Evolutionary conservation across 73 alveolate genomes (phyloP), one percentile per base, ranked within the genome.

Genomic region (Paramecium biaurelia): DNA sequence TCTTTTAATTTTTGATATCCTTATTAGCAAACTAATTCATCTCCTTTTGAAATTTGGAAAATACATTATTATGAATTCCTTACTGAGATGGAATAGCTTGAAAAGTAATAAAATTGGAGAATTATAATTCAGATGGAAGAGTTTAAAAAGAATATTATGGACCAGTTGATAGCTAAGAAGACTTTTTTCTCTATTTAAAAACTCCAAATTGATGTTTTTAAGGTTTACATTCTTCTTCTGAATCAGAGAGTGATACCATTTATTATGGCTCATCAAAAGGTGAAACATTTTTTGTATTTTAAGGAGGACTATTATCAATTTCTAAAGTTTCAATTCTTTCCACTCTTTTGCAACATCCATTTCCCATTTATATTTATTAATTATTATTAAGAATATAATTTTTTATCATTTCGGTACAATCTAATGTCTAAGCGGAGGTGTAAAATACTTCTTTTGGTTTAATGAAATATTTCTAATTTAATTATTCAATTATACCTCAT

Each of bases 21-120:
- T 14, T 21, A 11, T 18, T 18, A 6, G 90, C 74, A 38, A 79
- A 18, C 20, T 79, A 47, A 45, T 79, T 79, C 90, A 79, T 79
- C 30, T 79, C 90, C 7, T 79, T 21, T 20, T 79, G 42, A 5
- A 41, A 79, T 79, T 79, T 79, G 15, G 90, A 41, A n/a, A 79
- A 79, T 24, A 23, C 56, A 79, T 79, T 79, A 23, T 23, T 34
- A 21, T 15, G 23, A 37, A 79, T 79, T 23, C 70, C 56, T 9
- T 79, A 21, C 28, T 41, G 45, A 30, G 90, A 79, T 79, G 90
- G 90, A 0, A 79, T 42, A 8, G 90, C 90, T 45, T 79, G 56
- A 43, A 79, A 79, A 15, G 90, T 79, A 12, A 79, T 37, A 24
- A 79, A 79, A 79, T 79, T 79, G 18, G 90, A 79, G 53, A 79